A percentile compares a stretch with the other conserved stretches of the same genome.
phyloP scores from a whole-genome alignment of 2,329 filamentous ascomycete genomes.

The Pezicula radicicola region DNA sequence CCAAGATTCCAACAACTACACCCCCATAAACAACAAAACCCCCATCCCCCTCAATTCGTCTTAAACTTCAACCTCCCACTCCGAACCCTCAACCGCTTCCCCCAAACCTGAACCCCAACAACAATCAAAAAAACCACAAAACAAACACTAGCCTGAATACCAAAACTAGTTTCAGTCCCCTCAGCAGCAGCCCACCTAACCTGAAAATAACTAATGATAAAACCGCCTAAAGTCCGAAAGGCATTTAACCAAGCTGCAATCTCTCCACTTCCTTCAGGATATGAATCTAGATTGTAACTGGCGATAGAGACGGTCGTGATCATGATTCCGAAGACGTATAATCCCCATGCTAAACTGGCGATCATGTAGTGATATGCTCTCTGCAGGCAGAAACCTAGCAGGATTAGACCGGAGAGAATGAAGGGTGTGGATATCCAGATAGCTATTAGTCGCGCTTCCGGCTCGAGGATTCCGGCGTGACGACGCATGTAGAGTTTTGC shows the following conservation, averaged over 20 bases:
- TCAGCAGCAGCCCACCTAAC: constrained; percentile 40
- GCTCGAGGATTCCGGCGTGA: constrained; percentile 51
- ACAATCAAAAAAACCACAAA: constrained; percentile 33
- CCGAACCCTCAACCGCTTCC: constrained; percentile 34
- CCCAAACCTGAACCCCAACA: constrained; percentile 31
- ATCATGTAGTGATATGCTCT: constrained; percentile 50
- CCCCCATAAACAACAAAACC: too few species aligned
- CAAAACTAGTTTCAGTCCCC: constrained; percentile 42
- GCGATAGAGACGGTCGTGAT: constrained; percentile 48
- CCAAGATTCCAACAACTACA: too few species aligned
- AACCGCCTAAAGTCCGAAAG: constrained; percentile 45
- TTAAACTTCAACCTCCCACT: constrained; percentile 32
- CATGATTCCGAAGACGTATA: constrained; percentile 55
- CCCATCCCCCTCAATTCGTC: constrained; percentile 8
- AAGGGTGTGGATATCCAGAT: constrained; percentile 45
- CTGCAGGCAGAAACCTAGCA: constrained; percentile 50
- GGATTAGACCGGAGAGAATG: constrained; percentile 45
- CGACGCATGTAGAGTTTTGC: constrained; percentile 40
- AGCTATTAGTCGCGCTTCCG: constrained; percentile 50
- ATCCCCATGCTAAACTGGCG: constrained; percentile 45
- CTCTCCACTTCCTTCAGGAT: constrained; percentile 51
- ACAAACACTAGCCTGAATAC: constrained; percentile 43
- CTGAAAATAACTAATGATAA: constrained; percentile 50
- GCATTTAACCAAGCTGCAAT: constrained; percentile 51
- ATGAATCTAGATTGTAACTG: constrained; percentile 51